A percentile compares a stretch with the other conserved stretches of the same genome.
Evolutionary conservation across 2,329 filamentous ascomycete species (phyloP).

Genomic region (Epichloe scottii): DNA sequence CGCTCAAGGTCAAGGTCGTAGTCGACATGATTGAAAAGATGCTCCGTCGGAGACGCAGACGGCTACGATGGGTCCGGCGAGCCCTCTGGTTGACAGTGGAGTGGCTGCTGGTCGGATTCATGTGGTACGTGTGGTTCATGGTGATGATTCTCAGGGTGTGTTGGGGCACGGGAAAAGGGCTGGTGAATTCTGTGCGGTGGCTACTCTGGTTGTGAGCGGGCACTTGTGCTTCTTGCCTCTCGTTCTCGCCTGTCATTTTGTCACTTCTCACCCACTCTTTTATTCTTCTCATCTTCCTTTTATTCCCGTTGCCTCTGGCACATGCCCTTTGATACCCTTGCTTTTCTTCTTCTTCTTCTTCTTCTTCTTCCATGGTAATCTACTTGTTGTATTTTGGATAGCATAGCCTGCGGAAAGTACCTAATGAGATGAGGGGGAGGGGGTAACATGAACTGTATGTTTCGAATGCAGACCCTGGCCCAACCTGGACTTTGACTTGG

Average conservation of each 20-base stretch:
- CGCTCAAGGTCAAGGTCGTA: slow-evolving; percentile 68
- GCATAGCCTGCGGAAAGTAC: not conserved
- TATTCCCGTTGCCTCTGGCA: not conserved
- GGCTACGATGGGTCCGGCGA: slow-evolving; percentile 62
- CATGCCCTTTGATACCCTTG: slow-evolving; percentile 1
- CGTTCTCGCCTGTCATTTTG: not conserved
- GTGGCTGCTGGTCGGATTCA: slow-evolving; percentile 74
- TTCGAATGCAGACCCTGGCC: too few species aligned
- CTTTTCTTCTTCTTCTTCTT: slow-evolving; percentile 1
- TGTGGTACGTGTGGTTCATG: slow-evolving; percentile 91
- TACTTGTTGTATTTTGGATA: slow-evolving; percentile 3
- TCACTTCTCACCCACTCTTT: not conserved
- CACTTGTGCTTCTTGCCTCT: not conserved
- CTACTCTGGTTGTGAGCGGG: slow-evolving; percentile 57
- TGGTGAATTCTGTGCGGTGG: slow-evolving; percentile 57
- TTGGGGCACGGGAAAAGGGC: slow-evolving; percentile 47
- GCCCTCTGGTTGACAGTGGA: slow-evolving; percentile 74
- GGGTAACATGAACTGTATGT: too few species aligned
- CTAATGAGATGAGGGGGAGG: too few species aligned
- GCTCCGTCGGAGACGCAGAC: slow-evolving; percentile 52
- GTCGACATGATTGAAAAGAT: slow-evolving; percentile 68
- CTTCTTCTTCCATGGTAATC: not conserved
- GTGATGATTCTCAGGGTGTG: slow-evolving; percentile 64
- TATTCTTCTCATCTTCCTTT: not conserved
- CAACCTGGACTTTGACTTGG: too few species aligned